These are phyloP conservation scores for Symbiodinium natans DNA, from an alignment of 73 alveolate species.

Conservation along the genomic window DNA sequence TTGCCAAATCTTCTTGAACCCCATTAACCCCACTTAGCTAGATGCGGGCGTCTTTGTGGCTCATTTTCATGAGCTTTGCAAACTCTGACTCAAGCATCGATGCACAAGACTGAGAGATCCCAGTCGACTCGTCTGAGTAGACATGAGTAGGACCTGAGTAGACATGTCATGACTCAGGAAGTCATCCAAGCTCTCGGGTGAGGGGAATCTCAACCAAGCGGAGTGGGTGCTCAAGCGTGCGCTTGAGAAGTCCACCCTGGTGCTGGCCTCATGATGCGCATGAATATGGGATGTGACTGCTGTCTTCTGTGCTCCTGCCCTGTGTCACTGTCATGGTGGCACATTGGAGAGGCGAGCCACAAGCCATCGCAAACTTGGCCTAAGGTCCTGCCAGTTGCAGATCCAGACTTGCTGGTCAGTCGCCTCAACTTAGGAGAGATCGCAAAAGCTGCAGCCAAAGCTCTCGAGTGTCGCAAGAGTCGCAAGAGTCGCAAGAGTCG, in stretches of 20 bases:
- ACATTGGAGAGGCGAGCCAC: not conserved
- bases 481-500: too few species aligned
- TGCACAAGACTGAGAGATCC: too few species aligned
- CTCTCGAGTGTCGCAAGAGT: too few species aligned
- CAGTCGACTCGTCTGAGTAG: too few species aligned
- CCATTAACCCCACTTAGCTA: too few species aligned
- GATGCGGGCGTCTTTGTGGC: too few species aligned
- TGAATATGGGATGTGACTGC: not conserved
- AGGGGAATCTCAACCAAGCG: constrained; percentile 66
- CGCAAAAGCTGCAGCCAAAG: too few species aligned
- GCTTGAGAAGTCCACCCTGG: constrained; percentile 41
- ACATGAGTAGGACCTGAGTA: too few species aligned
- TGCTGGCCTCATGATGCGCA: not conserved
- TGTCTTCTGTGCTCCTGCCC: not conserved
- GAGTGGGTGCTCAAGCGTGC: constrained; percentile 54
- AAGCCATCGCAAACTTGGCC: not conserved
- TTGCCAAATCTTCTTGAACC: too few species aligned
- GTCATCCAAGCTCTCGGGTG: constrained; percentile 20
- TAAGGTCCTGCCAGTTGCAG: constrained; percentile 65
- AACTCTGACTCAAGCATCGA: too few species aligned
- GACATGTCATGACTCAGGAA: not conserved
- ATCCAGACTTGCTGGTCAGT: constrained; percentile 41
- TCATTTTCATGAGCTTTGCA: too few species aligned
- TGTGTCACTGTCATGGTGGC: not conserved
- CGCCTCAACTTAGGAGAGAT: constrained; percentile 62